Evolutionary conservation across 768 basidiomycete species (phyloP).

Genomic region (Mycena haematopus): DNA sequence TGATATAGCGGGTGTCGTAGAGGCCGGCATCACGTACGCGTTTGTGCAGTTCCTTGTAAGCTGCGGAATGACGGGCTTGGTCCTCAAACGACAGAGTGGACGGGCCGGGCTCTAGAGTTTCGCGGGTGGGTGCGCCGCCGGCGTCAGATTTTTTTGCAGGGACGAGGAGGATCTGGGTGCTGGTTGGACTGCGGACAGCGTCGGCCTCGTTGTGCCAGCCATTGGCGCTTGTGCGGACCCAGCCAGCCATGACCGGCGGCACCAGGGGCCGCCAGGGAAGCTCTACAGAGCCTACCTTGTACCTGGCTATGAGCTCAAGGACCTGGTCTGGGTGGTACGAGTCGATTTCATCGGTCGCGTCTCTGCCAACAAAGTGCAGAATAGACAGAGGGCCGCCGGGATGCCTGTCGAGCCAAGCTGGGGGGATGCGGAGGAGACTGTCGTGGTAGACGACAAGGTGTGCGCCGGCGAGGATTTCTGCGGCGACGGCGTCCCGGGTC

Average conservation of each 20-base stretch:
- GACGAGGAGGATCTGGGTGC: slow-evolving; percentile 69
- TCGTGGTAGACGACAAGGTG: slow-evolving; percentile 75
- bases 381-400: slow-evolving; percentile 91
- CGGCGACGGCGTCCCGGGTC: slow-evolving; percentile 60
- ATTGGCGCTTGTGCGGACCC: slow-evolving; percentile 65
- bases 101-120: slow-evolving; percentile 59
- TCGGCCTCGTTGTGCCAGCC: slow-evolving; percentile 72
- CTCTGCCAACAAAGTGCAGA: slow-evolving; percentile 93
- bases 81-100: slow-evolving; percentile 58
- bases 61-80: slow-evolving; percentile 73
- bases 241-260: slow-evolving; percentile 87
- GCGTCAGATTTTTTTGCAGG: slow-evolving; percentile 38
- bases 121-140: slow-evolving; percentile 45
- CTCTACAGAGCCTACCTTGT: slow-evolving; percentile 73
- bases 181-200: slow-evolving; percentile 39
- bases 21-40: slow-evolving; percentile 80
- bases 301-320: slow-evolving; percentile 62
- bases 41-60: slow-evolving; percentile 81
- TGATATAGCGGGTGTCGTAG: slow-evolving; percentile 81
- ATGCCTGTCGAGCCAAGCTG: slow-evolving; percentile 82
- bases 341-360: slow-evolving; percentile 93
- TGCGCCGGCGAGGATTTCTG: slow-evolving; percentile 77
- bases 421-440: slow-evolving; percentile 68
- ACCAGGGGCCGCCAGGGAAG: slow-evolving; percentile 79
- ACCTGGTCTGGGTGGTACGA: slow-evolving; percentile 82